These are phyloP conservation scores for Suillus clintonianus DNA, from an alignment of 768 basidiomycete genomes.

Conservation along the genomic window DNA sequence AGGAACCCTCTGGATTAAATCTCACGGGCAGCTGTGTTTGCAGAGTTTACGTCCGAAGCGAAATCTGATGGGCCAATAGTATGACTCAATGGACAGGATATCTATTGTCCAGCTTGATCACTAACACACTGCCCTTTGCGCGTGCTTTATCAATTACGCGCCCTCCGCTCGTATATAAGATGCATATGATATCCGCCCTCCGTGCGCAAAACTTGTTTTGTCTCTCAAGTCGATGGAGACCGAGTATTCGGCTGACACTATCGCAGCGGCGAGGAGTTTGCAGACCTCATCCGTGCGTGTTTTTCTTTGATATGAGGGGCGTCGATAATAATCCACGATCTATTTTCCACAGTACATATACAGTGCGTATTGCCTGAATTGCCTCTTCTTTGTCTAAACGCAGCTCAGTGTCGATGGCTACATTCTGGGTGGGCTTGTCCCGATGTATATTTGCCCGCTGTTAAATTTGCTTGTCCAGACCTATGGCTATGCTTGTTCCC, in stretches of 20 bases:
- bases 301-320: background rate
- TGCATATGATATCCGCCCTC: background rate
- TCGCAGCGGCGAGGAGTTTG: slow-evolving; percentile 1
- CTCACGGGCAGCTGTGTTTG: background rate
- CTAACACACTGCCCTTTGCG: background rate
- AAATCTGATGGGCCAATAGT: background rate
- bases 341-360: background rate
- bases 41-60: background rate
- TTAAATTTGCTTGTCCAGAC: background rate
- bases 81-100: background rate
- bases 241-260: background rate
- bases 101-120: no score
- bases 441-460: background rate
- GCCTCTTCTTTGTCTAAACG: background rate
- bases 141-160: background rate
- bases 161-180: background rate
- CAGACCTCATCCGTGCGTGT: background rate
- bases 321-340: background rate
- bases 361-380: background rate
- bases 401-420: slow-evolving; percentile 1
- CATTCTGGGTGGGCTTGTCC: background rate
- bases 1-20: background rate
- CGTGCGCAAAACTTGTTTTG: background rate
- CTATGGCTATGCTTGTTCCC: background rate
- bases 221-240: background rate